These are phyloP conservation scores for Apiotrichum sp. DNA, from an alignment of 1,284 basidiomycete genomes.

Conservation along the genomic window DNA sequence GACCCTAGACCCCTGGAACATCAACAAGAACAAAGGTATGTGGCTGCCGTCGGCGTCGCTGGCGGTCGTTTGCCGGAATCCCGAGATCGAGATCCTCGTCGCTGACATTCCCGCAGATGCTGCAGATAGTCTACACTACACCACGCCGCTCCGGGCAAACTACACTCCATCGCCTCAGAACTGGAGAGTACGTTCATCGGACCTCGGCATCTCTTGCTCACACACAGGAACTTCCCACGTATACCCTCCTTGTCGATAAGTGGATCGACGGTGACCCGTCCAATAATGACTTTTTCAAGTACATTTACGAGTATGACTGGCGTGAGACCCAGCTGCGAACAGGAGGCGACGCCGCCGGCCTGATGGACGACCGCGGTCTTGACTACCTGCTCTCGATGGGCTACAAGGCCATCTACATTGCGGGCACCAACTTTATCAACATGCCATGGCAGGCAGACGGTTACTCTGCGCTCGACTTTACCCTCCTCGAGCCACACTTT, in stretches of 20 bases:
- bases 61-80: too few species aligned
- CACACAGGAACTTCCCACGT: conserved; percentile 59
- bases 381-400: conserved; percentile 89
- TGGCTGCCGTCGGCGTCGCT: not conserved
- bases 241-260: conserved; percentile 83
- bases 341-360: conserved; percentile 76
- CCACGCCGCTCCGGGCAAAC: conserved; percentile 46
- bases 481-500: conserved; percentile 82
- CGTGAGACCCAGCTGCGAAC: conserved; percentile 78
- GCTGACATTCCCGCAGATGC: conserved; percentile 51
- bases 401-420: conserved; percentile 72
- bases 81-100: not conserved
- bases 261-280: conserved; percentile 83
- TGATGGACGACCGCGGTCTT: conserved; percentile 57
- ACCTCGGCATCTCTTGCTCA: conserved; percentile 22
- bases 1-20: conserved; percentile 71
- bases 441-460: conserved; percentile 94
- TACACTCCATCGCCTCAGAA: conserved; percentile 76
- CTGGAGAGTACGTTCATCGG: conserved; percentile 57
- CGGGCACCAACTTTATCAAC: conserved; percentile 84
- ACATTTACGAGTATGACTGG: conserved; percentile 74
- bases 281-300: conserved; percentile 80
- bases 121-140: conserved; percentile 61
- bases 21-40: conserved; percentile 66
- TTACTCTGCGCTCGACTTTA: conserved; percentile 86